Conservation (phyloP, 2,329 filamentous ascomycete species). For the Fusarium longipes region DNA sequence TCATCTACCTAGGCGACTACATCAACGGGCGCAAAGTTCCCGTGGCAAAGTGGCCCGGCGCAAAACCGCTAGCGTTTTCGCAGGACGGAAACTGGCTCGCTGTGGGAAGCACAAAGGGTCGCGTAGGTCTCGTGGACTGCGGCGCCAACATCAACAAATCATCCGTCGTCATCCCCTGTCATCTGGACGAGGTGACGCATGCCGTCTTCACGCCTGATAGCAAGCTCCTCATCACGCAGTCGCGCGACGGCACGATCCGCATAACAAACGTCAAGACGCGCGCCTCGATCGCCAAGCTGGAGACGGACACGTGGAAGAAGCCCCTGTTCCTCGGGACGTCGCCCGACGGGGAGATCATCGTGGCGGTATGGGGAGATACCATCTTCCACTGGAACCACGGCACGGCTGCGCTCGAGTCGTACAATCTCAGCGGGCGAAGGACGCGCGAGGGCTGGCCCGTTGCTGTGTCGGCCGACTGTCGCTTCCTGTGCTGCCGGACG, state of each 20-base stretch:
- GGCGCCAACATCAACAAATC: constrained; percentile 26
- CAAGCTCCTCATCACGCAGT: constrained; percentile 41
- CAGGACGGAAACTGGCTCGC: constrained; percentile 41
- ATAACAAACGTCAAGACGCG: constrained; percentile 38
- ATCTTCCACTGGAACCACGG: constrained; percentile 51
- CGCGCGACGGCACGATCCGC: constrained; percentile 46
- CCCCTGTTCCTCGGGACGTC: constrained; percentile 45
- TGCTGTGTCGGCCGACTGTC: constrained; percentile 51
- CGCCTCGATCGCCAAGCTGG: constrained; percentile 45
- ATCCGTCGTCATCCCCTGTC: constrained; percentile 35
- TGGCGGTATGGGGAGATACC: constrained; percentile 51
- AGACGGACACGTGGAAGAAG: constrained; percentile 46
- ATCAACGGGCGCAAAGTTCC: constrained; percentile 37
- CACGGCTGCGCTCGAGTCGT: constrained; percentile 47
- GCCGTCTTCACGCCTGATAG: constrained; percentile 46
- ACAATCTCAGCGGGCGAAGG: constrained; percentile 48
- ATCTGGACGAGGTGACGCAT: constrained; percentile 44
- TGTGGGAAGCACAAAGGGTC: constrained; percentile 36
- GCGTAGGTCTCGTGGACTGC: constrained; percentile 42
- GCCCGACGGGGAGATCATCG: constrained; percentile 46
- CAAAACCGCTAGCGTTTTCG: constrained; percentile 43
- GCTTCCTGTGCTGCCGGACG: constrained; percentile 51
- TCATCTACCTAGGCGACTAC: constrained; percentile 42
- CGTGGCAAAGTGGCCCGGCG: constrained; percentile 38
- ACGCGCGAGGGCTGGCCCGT: constrained; percentile 52